These are phyloP conservation scores for Metarhizium sp. DNA, from an alignment of 2,329 filamentous ascomycete genomes.

Conservation along the genomic window DNA sequence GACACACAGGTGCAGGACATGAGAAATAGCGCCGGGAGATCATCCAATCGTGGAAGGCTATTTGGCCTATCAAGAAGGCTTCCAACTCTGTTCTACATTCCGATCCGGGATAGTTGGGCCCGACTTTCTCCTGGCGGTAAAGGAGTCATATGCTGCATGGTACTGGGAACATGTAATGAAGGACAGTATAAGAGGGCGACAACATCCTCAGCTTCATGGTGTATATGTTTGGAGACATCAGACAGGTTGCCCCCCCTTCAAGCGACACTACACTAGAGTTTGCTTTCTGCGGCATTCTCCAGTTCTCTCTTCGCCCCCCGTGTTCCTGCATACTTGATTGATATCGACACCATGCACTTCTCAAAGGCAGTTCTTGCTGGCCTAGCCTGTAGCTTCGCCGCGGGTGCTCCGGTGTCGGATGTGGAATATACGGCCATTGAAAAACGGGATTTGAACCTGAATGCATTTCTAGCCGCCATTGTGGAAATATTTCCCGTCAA, in stretches of 20 bases:
- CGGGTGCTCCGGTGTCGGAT: background rate
- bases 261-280: background rate
- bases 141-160: background rate
- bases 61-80: background rate
- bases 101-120: background rate
- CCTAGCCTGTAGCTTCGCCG: background rate
- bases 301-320: background rate
- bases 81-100: background rate
- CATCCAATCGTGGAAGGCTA: background rate
- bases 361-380: background rate
- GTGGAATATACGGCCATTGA: background rate
- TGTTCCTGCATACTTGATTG: background rate
- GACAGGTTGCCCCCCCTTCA: background rate
- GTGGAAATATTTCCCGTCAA: slow-evolving; percentile 9
- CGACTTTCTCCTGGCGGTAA: background rate
- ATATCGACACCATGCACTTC: background rate
- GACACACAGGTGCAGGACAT: background rate
- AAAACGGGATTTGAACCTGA: slow-evolving; percentile 1
- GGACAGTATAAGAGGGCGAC: background rate
- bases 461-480: slow-evolving; percentile 6
- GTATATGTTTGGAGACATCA: background rate
- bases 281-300: background rate
- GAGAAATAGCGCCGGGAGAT: background rate
- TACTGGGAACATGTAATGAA: background rate
- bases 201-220: background rate